phyloP scores from a whole-genome alignment of 441 rosid species.

The Pelargonium myrrhifolium region DNA sequence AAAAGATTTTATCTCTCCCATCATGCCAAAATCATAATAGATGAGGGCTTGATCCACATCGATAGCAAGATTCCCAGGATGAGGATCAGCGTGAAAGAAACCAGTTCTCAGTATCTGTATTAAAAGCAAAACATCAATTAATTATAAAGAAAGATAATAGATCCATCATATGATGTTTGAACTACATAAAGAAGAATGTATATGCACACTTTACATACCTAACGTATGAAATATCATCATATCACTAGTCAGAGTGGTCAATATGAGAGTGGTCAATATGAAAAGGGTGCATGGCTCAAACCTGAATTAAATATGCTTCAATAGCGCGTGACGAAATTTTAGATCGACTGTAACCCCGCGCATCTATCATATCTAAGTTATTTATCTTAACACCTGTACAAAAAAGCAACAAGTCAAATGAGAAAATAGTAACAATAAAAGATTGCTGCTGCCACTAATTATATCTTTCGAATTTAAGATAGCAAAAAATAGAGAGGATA shows the following conservation, averaged over 20 bases:
- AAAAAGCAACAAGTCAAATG: slow-evolving; percentile 6
- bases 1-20: slow-evolving; percentile 92
- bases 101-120: slow-evolving; percentile 80
- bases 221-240: not conserved
- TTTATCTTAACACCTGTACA: slow-evolving; percentile 74
- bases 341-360: slow-evolving; percentile 57
- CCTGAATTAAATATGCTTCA: slow-evolving; percentile 95
- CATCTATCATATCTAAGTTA: slow-evolving; percentile 44
- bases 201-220: not conserved
- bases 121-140: slow-evolving; percentile 5
- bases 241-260: slow-evolving; percentile 1
- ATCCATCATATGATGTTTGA: not conserved
- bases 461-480: not conserved
- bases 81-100: slow-evolving; percentile 97
- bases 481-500: slow-evolving; percentile 11
- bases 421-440: not conserved
- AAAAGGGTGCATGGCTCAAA: slow-evolving; percentile 15
- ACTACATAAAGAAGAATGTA: not conserved
- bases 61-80: slow-evolving; percentile 91
- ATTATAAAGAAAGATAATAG: not conserved
- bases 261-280: no score
- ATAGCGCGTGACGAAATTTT: slow-evolving; percentile 80
- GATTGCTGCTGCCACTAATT: not conserved
- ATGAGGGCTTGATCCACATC: slow-evolving; percentile 71
- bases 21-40: slow-evolving; percentile 96